Base-by-base conservation (phyloP, 2,329 filamentous ascomycete genomes). In the Ophiostoma triangulosporum region DNA sequence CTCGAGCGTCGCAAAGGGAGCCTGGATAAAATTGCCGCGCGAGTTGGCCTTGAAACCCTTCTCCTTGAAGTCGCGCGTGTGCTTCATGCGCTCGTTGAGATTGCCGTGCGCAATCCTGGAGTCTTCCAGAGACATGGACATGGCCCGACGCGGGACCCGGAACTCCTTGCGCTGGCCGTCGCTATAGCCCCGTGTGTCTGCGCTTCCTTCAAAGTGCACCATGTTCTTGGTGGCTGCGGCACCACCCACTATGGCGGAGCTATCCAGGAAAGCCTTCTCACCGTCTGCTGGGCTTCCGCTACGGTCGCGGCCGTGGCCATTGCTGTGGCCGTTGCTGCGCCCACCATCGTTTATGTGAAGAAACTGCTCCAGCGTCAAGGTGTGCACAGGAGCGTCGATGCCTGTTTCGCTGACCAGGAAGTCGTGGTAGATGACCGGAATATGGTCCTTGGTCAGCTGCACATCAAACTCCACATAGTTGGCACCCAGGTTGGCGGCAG, bases 381-480 rank as follows among this genome's bases (percentile, higher is more conserved):
- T 95, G 65, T 98, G 93, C 1, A 98, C 91, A 0, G 93, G 93
- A 0, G 93, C 93, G 64, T 98, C 93, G 52, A 96, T 93, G 9
- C 94, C 93, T 0, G 93, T 97, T 69, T 98, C 93, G 64, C 89
- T 95, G 65, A 98, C 93, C 14, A 97, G 75, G 64, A 98, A 98
- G 67, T 98, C 93, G 65, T 98, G 93, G 65, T 98, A 98, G 62
- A 98, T 95, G 59, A 98, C 91, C 0, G 93, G 93, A 1, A 98
- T 89, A 62, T 94, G 89, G 64, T 98, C 93, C 64, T 98, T 98
- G n/a, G 93, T 98, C 36, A 98, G 73, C 65, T 98, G 93, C 0
- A 98, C 93, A 65, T 98, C 93, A 63, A 86, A 83, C 61, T 84
- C 80, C 48, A 85, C 80, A 60, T 84, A 84, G 54, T 83, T 77